Percentiles rank a stretch among this genome's conserved stretches.
phyloP scores from a whole-genome alignment of 495 filamentous ascomycete species.

The Penicillium paradoxum region DNA sequence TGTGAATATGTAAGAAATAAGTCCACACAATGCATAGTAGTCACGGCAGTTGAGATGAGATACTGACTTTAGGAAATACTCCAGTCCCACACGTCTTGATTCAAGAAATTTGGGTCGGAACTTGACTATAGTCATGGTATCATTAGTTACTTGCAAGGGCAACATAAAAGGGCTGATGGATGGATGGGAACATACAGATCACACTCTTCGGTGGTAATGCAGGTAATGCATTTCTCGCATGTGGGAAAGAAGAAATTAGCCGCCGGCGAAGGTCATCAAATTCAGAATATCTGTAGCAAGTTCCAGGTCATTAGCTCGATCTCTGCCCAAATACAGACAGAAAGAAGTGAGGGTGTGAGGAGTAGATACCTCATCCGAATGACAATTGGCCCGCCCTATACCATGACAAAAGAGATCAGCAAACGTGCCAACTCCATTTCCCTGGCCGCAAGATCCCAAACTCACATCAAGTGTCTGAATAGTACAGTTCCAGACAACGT shows the following conservation, averaged over 20 bases:
- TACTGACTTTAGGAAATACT: conserved; percentile 68
- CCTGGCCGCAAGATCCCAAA: conserved; percentile 6
- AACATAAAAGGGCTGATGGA: background rate
- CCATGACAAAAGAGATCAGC: conserved; percentile 13
- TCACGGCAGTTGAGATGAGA: background rate
- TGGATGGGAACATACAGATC: conserved; percentile 48
- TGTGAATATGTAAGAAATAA: conserved; percentile 16
- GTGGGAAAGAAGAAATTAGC: conserved; percentile 59
- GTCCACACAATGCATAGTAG: background rate
- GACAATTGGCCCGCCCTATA: conserved; percentile 54
- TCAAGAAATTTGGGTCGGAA: conserved; percentile 68
- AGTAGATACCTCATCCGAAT: conserved; percentile 52
- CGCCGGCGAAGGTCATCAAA: conserved; percentile 59
- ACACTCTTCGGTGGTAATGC: conserved; percentile 65
- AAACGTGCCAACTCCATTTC: conserved; percentile 8
- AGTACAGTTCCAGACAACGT: conserved; percentile 70
- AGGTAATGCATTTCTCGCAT: conserved; percentile 59
- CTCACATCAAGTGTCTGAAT: conserved; percentile 66
- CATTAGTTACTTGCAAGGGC: background rate
- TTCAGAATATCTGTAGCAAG: conserved; percentile 58
- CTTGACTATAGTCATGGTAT: conserved; percentile 42
- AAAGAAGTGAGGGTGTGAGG: background rate
- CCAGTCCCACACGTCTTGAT: conserved; percentile 56
- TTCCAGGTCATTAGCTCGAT: background rate
- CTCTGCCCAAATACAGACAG: background rate